Base-by-base conservation (phyloP, 1,284 basidiomycete species). In the Wallemia hederae region DNA sequence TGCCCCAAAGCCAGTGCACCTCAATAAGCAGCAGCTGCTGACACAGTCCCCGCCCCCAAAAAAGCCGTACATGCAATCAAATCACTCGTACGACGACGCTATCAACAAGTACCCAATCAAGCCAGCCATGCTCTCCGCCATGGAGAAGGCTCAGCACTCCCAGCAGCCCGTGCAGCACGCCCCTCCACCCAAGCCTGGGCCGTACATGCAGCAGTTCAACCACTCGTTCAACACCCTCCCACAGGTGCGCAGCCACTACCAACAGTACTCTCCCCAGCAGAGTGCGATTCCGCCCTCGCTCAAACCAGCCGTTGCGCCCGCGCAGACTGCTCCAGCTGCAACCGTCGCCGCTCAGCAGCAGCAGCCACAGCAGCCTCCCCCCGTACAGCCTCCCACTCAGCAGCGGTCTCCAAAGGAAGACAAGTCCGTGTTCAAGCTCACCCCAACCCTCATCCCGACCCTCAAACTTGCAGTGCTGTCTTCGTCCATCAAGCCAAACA, bases 401-500 rank as follows among this genome's bases (percentile, higher is more conserved):
- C 33, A 11, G 33, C 33, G 14, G 14, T 34, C 33, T n/a, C 33
- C 33, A 34, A 34, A 11, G 14, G 33, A 34, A 11, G 33, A 34
- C 33, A n/a, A n/a, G n/a, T n/a, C 29, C 17, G 29, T 31, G 7
- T 58, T 58, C 25, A 26, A 28, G 17, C 56, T 58, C 27, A 26
- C 27, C 9, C 56, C 56, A 9, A 11, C 56, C 17, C 25, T 27
- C 31, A 59, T 69, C 55, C 63, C 65, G 1, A 64, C 65, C 2
- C 65, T 65, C 5, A 63, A 65, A 25, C 61, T 69, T 61, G 64
- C 65, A 58, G 68, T 69, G n/a, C 61, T 64, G 15, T 66, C 66
- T 27, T 86, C 85, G 19, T 80, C 82, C 63, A 84, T 90, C 59
- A 78, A 81, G 22, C 77, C 83, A 7, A 89, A 86, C 65, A 87